Conservation (phyloP, 148 eudicot species). For the Camellia japonica region DNA sequence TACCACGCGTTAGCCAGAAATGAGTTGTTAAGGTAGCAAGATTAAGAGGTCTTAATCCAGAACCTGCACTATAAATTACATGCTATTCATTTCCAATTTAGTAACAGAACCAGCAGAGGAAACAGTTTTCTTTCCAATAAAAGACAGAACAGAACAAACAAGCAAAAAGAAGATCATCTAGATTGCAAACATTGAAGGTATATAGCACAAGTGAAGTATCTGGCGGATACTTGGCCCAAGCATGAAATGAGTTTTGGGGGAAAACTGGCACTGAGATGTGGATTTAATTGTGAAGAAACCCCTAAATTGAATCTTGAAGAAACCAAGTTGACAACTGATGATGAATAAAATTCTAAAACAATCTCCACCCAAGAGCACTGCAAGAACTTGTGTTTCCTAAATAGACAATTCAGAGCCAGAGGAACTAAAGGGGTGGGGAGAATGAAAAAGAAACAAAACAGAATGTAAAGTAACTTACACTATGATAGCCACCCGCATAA, state of each 20-base stretch:
- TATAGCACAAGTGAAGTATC: too few species aligned
- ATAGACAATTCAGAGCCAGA: too few species aligned
- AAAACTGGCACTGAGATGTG: not conserved
- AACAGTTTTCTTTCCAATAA: not conserved
- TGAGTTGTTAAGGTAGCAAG: not conserved
- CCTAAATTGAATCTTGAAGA: not conserved
- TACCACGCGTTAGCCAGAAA: not conserved
- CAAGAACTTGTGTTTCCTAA: too few species aligned
- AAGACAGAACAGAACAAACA: not conserved
- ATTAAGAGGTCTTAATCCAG: not conserved
- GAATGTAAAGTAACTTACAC: slow-evolving; percentile 41
- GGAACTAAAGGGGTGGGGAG: too few species aligned
- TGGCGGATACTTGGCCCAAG: too few species aligned
- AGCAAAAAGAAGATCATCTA: not conserved
- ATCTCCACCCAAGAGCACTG: too few species aligned
- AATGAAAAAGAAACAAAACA: too few species aligned
- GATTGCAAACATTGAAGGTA: not conserved
- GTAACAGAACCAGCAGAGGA: not conserved
- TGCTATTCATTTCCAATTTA: not conserved
- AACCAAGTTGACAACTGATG: not conserved
- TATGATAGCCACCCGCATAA: slow-evolving; percentile 89
- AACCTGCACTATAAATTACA: not conserved
- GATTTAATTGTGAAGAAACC: not conserved
- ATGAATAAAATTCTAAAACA: not conserved
- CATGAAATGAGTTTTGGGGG: not conserved